Conservation (phyloP, 2,329 filamentous ascomycete genomes). For the Biscogniauxia mediterranea region DNA sequence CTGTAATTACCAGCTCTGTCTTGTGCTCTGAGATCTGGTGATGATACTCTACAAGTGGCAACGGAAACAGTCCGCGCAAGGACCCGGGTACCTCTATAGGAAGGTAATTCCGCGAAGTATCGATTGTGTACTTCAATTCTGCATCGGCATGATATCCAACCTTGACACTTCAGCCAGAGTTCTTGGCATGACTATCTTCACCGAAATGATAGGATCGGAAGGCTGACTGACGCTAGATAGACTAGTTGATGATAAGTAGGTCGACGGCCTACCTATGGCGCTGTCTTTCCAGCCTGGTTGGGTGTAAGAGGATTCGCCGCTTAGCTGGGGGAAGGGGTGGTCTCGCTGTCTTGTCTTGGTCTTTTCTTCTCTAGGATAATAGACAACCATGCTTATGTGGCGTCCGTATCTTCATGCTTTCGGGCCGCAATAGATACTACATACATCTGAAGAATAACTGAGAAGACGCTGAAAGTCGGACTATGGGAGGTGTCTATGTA, state of each 20-base stretch:
- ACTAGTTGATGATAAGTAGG: not conserved
- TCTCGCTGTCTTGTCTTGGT: not conserved
- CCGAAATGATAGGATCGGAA: not conserved
- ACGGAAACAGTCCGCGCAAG: not conserved
- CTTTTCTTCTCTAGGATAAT: not conserved
- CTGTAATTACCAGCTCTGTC: not conserved
- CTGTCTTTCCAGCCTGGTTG: not conserved
- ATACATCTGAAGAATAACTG: not conserved
- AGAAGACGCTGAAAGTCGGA: not conserved
- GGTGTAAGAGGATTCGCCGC: not conserved
- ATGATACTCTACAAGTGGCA: not conserved
- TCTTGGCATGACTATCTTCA: not conserved
- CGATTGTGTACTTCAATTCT: not conserved
- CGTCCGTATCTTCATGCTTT: not conserved
- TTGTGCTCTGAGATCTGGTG: not conserved
- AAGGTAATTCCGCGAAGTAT: not conserved
- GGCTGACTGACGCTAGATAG: not conserved
- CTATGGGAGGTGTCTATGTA: not conserved
- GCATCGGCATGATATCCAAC: not conserved
- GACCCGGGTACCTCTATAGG: not conserved
- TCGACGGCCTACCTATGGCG: not conserved
- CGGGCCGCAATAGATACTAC: not conserved
- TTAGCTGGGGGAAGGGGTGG: not conserved
- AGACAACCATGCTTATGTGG: not conserved
- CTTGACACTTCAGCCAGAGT: not conserved